phyloP scores from a whole-genome alignment of 176 grass and related monocot genomes.

The Musa beccarii region DNA sequence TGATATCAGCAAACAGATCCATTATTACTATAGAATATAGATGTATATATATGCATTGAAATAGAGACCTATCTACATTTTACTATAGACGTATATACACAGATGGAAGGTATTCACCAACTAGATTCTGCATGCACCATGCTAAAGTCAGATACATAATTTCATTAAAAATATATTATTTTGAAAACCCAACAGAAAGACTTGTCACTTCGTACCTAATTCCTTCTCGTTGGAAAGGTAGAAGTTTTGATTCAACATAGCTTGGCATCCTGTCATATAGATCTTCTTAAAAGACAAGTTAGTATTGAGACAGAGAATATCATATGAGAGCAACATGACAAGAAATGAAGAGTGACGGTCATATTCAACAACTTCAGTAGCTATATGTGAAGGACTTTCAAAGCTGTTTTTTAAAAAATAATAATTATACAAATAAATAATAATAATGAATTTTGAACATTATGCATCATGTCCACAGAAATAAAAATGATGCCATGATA shows the following conservation, averaged over 20 bases:
- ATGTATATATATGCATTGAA: too few species aligned
- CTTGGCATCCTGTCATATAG: conserved; percentile 67
- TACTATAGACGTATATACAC: too few species aligned
- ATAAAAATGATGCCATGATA: too few species aligned
- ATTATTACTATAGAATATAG: too few species aligned
- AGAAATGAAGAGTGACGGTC: conserved; percentile 1
- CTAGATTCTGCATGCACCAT: too few species aligned
- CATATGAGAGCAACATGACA: neutral
- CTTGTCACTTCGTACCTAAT: conserved; percentile 39
- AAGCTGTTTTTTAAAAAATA: too few species aligned
- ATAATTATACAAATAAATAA: too few species aligned
- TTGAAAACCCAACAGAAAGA: neutral
- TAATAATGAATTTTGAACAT: neutral
- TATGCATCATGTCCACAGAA: neutral
- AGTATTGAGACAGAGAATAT: conserved; percentile 21
- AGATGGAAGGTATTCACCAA: too few species aligned
- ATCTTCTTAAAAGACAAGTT: conserved; percentile 46
- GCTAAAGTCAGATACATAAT: neutral
- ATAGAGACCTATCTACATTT: too few species aligned
- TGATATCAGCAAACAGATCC: too few species aligned
- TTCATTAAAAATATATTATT: neutral
- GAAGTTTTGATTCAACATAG: conserved; percentile 63
- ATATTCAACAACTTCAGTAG: neutral
- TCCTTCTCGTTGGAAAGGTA: conserved; percentile 83
- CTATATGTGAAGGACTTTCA: too few species aligned